Base-by-base conservation (phyloP, 495 filamentous ascomycete species). In the Pyrenopolyporus hunteri region DNA sequence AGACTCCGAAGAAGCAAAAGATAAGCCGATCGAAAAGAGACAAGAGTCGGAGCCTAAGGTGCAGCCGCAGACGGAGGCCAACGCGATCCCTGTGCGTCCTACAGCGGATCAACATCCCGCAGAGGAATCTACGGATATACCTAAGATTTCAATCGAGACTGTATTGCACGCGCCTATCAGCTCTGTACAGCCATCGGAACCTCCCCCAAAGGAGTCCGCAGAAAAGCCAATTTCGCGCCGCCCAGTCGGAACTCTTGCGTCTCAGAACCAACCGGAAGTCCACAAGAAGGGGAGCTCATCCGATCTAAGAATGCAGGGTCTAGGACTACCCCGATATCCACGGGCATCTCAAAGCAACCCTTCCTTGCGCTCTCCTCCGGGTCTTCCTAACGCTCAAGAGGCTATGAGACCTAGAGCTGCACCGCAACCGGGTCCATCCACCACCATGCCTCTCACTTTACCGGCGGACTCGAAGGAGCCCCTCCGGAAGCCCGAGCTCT, bases 151-250 rank as follows among this genome's bases (percentile, higher is more conserved):
- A 10, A 17, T 36, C 13, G 63, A 63, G 29, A 58, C 51, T 9
- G 52, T 44, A n/a, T 23, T 35, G 10, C 19, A 31, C 10, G 44
- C 50, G 40, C 53, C 67, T 37, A 44, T 13, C 28, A 20, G 23
- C 26, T 25, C 39, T 16, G 17, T n/a, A 36, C 11, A 42, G 9
- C 50, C 59, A 23, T 42, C 62, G 33, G 61, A 39, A 17, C 44
- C 48, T 47, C 57, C 67, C 61, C 44, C 48, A 68, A 64, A 23
- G 6, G 60, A 66, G 57, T 61, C 63, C 58, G 58, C 37, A 1
- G 42, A 50, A 49, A 53, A 58, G 53, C 29, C 28, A 50, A 47
- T 61, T 19, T 16, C 52, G 51, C 65, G 62, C 45, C 62, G 66
- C 23, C 50, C 68, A 3, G 20, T 69, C 44, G 62, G 62, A 54